These are phyloP conservation scores for Trichoderma virens DNA, from an alignment of 495 filamentous ascomycete species.

Conservation along the genomic window DNA sequence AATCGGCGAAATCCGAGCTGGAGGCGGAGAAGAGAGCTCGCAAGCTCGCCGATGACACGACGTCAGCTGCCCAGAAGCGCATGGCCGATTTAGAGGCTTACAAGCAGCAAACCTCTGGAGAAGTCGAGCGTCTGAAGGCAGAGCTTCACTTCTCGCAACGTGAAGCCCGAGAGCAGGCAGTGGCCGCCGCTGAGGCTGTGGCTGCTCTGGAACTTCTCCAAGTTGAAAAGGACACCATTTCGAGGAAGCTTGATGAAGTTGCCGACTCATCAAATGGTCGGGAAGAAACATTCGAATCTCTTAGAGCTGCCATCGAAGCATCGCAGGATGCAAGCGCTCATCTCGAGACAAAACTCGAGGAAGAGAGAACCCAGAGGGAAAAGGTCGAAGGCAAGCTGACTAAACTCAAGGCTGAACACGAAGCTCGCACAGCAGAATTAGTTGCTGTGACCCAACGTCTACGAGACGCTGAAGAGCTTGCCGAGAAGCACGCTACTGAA, in stretches of 20 bases:
- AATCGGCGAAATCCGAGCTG: conserved; percentile 59
- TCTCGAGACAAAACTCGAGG: conserved; percentile 75
- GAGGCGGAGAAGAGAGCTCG: conserved; percentile 72
- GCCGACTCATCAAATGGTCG: conserved; percentile 61
- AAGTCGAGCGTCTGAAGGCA: conserved; percentile 75
- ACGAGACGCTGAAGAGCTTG: conserved; percentile 80
- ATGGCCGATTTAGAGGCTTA: conserved; percentile 74
- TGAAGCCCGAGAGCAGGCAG: conserved; percentile 67
- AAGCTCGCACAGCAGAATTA: conserved; percentile 73
- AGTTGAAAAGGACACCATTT: conserved; percentile 77
- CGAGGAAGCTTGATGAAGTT: conserved; percentile 59
- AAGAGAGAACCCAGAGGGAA: conserved; percentile 72
- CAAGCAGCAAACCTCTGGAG: conserved; percentile 70
- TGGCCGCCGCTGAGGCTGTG: conserved; percentile 65
- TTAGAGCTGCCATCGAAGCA: conserved; percentile 72
- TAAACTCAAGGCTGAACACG: conserved; percentile 76
- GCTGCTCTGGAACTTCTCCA: conserved; percentile 62
- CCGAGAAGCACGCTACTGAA: conserved; percentile 81
- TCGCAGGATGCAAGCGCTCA: conserved; percentile 65
- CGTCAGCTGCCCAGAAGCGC: conserved; percentile 71
- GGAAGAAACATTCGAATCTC: conserved; percentile 58
- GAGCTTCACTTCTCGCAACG: conserved; percentile 74
- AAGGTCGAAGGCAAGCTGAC: conserved; percentile 69
- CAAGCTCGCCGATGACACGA: conserved; percentile 80
- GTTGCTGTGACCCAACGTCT: conserved; percentile 65